These are phyloP conservation scores for Saksenaea vasiformis DNA, from an alignment of 371 early-diverging fungal genomes.

Conservation along the genomic window DNA sequence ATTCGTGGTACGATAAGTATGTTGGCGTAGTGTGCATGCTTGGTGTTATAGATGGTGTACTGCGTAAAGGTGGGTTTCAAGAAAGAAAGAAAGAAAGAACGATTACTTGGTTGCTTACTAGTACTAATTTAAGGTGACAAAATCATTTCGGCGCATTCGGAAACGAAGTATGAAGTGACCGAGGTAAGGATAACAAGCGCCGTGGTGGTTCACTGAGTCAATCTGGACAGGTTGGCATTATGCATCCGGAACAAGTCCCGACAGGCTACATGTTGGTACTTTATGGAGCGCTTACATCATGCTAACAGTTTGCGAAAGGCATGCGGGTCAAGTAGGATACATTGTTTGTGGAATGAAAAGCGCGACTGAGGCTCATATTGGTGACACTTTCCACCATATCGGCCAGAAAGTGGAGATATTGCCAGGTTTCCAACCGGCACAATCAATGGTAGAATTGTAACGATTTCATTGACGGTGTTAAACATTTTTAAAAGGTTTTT, in stretches of 20 bases:
- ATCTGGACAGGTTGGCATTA: conserved; percentile 76
- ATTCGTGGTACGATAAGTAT: conserved; percentile 96
- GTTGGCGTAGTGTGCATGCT: conserved; percentile 94
- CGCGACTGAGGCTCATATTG: conserved; percentile 91
- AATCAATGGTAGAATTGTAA: conserved; percentile 72
- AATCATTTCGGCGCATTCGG: conserved; percentile 77
- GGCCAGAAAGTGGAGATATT: conserved; percentile 66
- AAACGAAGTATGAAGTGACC: conserved; percentile 81
- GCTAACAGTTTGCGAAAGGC: conserved; percentile 32
- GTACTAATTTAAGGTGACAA: conserved; percentile 68
- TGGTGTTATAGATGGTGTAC: conserved; percentile 82
- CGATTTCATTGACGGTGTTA: neutral
- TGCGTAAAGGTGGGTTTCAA: conserved; percentile 65
- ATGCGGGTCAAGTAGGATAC: conserved; percentile 97
- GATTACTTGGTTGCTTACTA: neutral
- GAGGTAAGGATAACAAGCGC: conserved; percentile 46
- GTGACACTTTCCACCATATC: conserved; percentile 90
- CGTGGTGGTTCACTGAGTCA: neutral
- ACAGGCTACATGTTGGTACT: conserved; percentile 71
- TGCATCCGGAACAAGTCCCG: conserved; percentile 88
- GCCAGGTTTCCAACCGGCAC: conserved; percentile 92
- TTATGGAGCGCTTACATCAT: neutral
- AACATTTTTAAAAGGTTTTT: conserved; percentile 59
- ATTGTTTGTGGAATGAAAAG: conserved; percentile 91
- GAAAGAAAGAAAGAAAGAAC: too few relatives aligned